Conservation (phyloP, 2,329 filamentous ascomycete species). For the Cercospora sojina region DNA sequence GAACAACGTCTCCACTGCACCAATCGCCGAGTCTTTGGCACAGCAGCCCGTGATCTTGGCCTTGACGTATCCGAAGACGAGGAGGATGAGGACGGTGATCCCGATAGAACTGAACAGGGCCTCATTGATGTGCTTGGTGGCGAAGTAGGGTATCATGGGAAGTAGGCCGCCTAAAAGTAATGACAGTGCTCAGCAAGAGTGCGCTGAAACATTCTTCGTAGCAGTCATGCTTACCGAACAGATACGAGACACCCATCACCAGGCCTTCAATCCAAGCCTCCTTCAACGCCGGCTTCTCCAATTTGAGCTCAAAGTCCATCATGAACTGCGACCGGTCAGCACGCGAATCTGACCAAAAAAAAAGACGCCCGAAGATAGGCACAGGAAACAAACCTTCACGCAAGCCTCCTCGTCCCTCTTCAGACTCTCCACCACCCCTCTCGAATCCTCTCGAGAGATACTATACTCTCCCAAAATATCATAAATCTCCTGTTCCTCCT, state of each 20-base stretch:
- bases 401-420: slow-evolving; percentile 51
- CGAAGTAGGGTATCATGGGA: slow-evolving; percentile 56
- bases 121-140: slow-evolving; percentile 40
- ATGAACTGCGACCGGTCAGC: slow-evolving; percentile 47
- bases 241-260: slow-evolving; percentile 43
- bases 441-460: slow-evolving; percentile 46
- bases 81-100: slow-evolving; percentile 51
- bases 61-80: slow-evolving; percentile 55
- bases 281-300: slow-evolving; percentile 46
- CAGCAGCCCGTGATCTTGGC: slow-evolving; percentile 37
- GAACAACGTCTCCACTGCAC: slow-evolving; percentile 39
- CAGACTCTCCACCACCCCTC: slow-evolving; percentile 53
- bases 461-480: slow-evolving; percentile 53
- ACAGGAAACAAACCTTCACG: slow-evolving; percentile 41
- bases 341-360: neutral
- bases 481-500: slow-evolving; percentile 43
- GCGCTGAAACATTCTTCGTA: neutral
- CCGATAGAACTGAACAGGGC: slow-evolving; percentile 53
- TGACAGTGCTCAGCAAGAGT: neutral
- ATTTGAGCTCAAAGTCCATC: slow-evolving; percentile 59
- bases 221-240: slow-evolving; percentile 33
- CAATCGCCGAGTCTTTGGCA: slow-evolving; percentile 30
- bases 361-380: too few species aligned
- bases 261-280: slow-evolving; percentile 50
- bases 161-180: slow-evolving; percentile 37